A percentile compares a stretch with the other conserved stretches of the same genome.
Evolutionary conservation across 73 alveolate species (phyloP).

Genomic region (Urostyla sp.): DNA sequence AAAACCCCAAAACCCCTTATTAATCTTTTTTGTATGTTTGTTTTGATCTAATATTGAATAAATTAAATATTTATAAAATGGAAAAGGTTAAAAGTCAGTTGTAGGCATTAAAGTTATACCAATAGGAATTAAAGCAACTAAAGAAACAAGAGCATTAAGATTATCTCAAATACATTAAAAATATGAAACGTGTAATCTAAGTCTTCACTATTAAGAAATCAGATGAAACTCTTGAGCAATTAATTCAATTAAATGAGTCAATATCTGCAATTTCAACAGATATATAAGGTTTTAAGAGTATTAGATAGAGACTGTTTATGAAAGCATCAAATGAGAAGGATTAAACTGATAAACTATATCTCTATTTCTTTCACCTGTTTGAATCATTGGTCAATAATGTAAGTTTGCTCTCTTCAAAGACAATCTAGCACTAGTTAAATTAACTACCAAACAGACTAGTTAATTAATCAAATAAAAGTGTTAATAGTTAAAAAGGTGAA

Average conservation of each 20-base stretch:
- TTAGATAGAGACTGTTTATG: slow-evolving; percentile 25
- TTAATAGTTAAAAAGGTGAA: too few relatives aligned
- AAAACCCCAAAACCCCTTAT: neutral
- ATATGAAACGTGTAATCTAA: slow-evolving; percentile 4
- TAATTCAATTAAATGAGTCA: slow-evolving; percentile 37
- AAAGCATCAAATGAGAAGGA: slow-evolving; percentile 28
- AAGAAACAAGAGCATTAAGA: slow-evolving; percentile 3
- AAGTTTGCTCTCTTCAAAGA: neutral
- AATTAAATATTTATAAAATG: neutral
- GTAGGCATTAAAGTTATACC: slow-evolving; percentile 6
- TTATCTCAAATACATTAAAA: neutral
- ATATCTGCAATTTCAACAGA: slow-evolving; percentile 38
- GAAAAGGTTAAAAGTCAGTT: slow-evolving; percentile 1
- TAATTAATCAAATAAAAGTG: too few relatives aligned
- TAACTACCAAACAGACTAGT: too few relatives aligned
- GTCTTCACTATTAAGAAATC: slow-evolving; percentile 1
- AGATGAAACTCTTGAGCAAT: neutral
- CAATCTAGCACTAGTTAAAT: neutral
- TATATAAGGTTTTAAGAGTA: slow-evolving; percentile 41
- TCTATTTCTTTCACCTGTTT: slow-evolving; percentile 43
- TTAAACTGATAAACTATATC: slow-evolving; percentile 16
- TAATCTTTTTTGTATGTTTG: too few relatives aligned
- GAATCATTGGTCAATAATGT: slow-evolving; percentile 43
- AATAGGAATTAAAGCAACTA: slow-evolving; percentile 12
- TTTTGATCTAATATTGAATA: too few relatives aligned